A percentile compares a stretch with the other conserved stretches of the same genome.
Evolutionary conservation across 2,329 filamentous ascomycete species (phyloP).

Genomic region (Ophiocordyceps camponoti-leonardi): DNA sequence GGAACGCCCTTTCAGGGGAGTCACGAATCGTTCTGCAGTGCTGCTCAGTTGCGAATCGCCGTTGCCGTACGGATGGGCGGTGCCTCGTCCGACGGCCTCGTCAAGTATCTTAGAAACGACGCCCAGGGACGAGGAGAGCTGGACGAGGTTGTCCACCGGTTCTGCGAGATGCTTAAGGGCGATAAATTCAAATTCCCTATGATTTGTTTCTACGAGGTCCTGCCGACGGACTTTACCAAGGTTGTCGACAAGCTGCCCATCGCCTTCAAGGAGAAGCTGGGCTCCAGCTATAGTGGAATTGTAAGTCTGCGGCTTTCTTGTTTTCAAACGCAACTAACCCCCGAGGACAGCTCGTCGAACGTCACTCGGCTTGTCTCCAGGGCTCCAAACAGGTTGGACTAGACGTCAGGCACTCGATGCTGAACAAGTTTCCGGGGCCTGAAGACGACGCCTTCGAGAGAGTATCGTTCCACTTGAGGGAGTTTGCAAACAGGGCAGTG

Average conservation of each 20-base stretch:
- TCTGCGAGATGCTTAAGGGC: background rate
- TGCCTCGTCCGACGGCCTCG: background rate
- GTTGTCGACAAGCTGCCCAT: background rate
- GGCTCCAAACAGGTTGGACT: background rate
- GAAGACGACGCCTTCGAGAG: background rate
- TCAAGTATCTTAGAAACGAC: background rate
- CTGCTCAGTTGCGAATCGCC: background rate
- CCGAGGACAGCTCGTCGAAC: background rate
- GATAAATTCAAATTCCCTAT: background rate
- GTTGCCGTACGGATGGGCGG: background rate
- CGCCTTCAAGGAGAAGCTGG: background rate
- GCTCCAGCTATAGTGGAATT: background rate
- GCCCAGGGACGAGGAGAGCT: background rate
- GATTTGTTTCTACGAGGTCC: background rate
- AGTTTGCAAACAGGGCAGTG: background rate
- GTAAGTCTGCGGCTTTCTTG: too few relatives aligned
- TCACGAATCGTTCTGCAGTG: background rate
- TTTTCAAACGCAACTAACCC: background rate
- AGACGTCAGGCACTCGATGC: background rate
- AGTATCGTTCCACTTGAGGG: background rate
- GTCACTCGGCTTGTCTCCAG: background rate
- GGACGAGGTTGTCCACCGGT: background rate
- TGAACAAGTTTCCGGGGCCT: background rate
- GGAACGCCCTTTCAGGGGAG: background rate
- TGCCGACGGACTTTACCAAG: background rate